Evolutionary conservation across 176 grass and related monocot genomes (phyloP).

Genomic region (Rhynchospora pubera): DNA sequence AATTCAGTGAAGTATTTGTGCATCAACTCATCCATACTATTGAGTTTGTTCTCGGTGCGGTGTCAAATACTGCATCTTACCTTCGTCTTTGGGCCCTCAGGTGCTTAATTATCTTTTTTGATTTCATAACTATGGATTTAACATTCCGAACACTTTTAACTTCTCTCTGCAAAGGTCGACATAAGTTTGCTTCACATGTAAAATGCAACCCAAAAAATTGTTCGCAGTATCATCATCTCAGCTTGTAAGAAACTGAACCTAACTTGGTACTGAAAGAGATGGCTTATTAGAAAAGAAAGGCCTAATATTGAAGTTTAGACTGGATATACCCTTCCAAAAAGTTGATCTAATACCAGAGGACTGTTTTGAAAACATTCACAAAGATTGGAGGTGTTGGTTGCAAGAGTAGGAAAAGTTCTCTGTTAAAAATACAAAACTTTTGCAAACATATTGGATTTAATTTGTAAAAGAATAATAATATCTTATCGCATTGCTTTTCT

Average conservation of each 20-base stretch:
- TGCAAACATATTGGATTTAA: neutral
- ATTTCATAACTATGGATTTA: neutral
- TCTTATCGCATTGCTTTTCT: neutral
- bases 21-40: slow-evolving; percentile 96
- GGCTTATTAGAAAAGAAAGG: neutral
- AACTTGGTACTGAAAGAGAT: neutral
- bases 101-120: slow-evolving; percentile 23
- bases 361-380: neutral
- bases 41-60: slow-evolving; percentile 94
- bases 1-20: slow-evolving; percentile 89
- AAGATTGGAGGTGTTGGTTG: neutral
- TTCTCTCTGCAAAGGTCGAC: neutral
- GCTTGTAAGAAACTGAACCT: neutral
- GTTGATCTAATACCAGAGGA: neutral
- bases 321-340: neutral
- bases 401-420: neutral
- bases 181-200: neutral
- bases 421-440: neutral
- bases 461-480: neutral
- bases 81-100: slow-evolving; percentile 97
- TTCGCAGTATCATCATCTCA: neutral
- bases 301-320: neutral
- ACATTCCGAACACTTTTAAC: neutral
- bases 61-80: slow-evolving; percentile 95
- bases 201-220: neutral